A percentile compares a stretch with the other conserved stretches of the same genome.
Conservation (phyloP, 306 rosid species). For the Albizia julibrissin region DNA sequence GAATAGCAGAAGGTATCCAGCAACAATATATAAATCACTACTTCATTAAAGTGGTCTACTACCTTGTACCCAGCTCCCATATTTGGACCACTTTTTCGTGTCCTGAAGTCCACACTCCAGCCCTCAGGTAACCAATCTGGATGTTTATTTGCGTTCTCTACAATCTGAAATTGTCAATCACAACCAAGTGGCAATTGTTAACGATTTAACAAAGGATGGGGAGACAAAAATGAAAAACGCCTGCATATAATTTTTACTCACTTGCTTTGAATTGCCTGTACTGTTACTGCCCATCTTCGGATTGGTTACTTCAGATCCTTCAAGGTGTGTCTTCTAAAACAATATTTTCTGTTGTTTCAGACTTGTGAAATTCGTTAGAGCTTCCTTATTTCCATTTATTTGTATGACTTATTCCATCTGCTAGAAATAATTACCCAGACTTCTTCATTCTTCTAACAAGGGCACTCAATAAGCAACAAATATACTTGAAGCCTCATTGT, state of each 20-base stretch:
- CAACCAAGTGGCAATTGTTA: constrained; percentile 23
- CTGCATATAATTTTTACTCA: constrained; percentile 39
- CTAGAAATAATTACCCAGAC: neutral
- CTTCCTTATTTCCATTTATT: constrained; percentile 16
- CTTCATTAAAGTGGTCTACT: constrained; percentile 14
- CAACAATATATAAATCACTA: constrained; percentile 22
- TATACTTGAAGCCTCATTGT: neutral
- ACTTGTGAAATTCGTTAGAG: constrained; percentile 35
- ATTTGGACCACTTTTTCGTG: constrained; percentile 62
- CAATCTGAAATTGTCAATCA: constrained; percentile 44
- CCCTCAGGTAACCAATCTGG: constrained; percentile 90
- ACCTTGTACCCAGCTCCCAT: constrained; percentile 82
- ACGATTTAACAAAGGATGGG: constrained; percentile 21
- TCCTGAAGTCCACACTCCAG: constrained; percentile 69
- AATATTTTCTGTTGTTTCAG: constrained; percentile 39
- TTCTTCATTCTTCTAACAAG: neutral
- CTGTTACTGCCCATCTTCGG: constrained; percentile 13
- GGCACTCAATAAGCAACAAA: constrained; percentile 11
- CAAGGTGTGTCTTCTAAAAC: constrained; percentile 35
- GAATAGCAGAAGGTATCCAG: constrained; percentile 6
- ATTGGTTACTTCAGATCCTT: constrained; percentile 37
- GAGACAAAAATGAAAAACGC: constrained; percentile 23
- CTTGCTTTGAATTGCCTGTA: constrained; percentile 45
- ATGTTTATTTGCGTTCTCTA: constrained; percentile 44
- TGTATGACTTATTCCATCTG: constrained; percentile 8